phyloP scores from a whole-genome alignment of 2,329 filamentous ascomycete genomes.

The Colletotrichum incanum region DNA sequence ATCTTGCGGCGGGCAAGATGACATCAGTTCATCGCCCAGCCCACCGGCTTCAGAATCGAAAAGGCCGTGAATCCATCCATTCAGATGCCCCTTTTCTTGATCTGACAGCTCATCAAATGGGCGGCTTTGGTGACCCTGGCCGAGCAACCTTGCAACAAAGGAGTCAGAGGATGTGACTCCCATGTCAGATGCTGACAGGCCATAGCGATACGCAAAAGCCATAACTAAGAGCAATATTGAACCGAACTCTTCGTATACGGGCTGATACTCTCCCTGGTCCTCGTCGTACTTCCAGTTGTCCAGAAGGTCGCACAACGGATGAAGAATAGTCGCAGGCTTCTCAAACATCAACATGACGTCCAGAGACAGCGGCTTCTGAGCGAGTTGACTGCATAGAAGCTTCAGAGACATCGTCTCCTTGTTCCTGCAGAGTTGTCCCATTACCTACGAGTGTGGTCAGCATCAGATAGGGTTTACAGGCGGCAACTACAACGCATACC shows the following conservation, averaged over 20 bases:
- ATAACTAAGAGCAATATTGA: slow-evolving; percentile 81
- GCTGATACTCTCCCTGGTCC: slow-evolving; percentile 87
- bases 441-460: slow-evolving; percentile 63
- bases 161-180: slow-evolving; percentile 73
- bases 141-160: slow-evolving; percentile 78
- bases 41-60: slow-evolving; percentile 82
- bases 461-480: slow-evolving; percentile 19
- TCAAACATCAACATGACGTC: slow-evolving; percentile 85
- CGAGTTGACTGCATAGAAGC: slow-evolving; percentile 80
- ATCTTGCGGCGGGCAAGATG: slow-evolving; percentile 85
- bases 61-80: slow-evolving; percentile 83
- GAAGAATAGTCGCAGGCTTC: slow-evolving; percentile 77
- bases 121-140: slow-evolving; percentile 70
- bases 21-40: slow-evolving; percentile 85
- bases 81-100: slow-evolving; percentile 76
- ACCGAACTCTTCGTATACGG: slow-evolving; percentile 89
- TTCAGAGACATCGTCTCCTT: slow-evolving; percentile 89
- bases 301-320: slow-evolving; percentile 81
- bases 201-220: slow-evolving; percentile 83
- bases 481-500: slow-evolving; percentile 57
- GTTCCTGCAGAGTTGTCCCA: slow-evolving; percentile 77
- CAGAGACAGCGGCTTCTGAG: slow-evolving; percentile 78
- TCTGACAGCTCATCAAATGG: slow-evolving; percentile 73
- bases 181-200: slow-evolving; percentile 75
- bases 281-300: slow-evolving; percentile 88